phyloP scores from a whole-genome alignment of 2,329 filamentous ascomycete genomes.

The Colletotrichum chlorophyti region DNA sequence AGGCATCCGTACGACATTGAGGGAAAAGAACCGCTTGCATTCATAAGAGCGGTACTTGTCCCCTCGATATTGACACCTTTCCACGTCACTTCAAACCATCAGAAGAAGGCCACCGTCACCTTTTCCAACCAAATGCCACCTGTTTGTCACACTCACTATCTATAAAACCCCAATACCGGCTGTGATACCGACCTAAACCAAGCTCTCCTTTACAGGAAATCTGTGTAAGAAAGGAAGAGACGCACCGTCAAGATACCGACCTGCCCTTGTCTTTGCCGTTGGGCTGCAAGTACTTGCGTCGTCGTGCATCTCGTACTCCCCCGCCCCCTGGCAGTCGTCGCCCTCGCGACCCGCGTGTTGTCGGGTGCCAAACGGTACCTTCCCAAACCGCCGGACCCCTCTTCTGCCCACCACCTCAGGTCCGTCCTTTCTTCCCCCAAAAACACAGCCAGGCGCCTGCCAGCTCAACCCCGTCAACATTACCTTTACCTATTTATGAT shows the following conservation, averaged over 20 bases:
- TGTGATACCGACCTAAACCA: too few relatives aligned
- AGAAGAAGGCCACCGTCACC: slow-evolving; percentile 13
- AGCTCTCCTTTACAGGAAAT: too few relatives aligned
- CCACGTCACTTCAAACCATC: neutral
- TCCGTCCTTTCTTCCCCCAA: neutral
- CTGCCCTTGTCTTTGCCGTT: neutral
- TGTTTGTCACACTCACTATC: too few relatives aligned
- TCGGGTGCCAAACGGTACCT: neutral
- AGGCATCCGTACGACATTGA: slow-evolving; percentile 20
- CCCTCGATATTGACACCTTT: neutral
- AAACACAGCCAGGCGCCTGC: neutral
- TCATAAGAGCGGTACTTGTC: neutral
- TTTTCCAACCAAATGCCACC: slow-evolving; percentile 8
- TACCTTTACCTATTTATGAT: slow-evolving; percentile 29
- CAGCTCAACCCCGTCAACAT: slow-evolving; percentile 5
- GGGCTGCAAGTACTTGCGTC: too few relatives aligned
- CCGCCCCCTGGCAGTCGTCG: too few relatives aligned
- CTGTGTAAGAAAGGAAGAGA: too few relatives aligned
- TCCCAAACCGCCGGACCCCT: slow-evolving; percentile 13
- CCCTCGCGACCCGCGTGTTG: neutral
- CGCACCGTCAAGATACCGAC: too few relatives aligned
- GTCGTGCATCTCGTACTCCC: too few relatives aligned
- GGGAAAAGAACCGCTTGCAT: neutral
- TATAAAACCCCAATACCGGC: too few relatives aligned
- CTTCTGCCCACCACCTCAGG: slow-evolving; percentile 16